Evolutionary conservation across 345 rosid genomes (phyloP).

Genomic region (Brassica carinata): DNA sequence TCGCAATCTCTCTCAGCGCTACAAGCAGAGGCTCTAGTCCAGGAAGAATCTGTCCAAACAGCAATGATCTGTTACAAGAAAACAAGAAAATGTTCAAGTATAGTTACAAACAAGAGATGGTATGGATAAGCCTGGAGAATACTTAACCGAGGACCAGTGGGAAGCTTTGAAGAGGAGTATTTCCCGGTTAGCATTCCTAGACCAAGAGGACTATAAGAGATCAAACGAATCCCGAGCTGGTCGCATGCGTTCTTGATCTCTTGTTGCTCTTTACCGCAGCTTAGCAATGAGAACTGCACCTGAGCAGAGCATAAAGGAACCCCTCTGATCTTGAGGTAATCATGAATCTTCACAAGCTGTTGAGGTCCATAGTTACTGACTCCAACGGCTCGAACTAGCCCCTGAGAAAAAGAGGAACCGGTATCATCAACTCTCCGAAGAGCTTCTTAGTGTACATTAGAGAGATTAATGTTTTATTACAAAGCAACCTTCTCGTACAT

Average conservation of each 20-base stretch:
- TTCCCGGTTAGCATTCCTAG: conserved; percentile 95
- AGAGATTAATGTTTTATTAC: background rate
- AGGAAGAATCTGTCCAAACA: conserved; percentile 84
- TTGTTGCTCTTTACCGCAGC: conserved; percentile 78
- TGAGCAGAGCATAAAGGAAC: conserved; percentile 86
- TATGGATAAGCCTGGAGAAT: background rate
- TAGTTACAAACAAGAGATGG: background rate
- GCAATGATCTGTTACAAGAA: conserved; percentile 50
- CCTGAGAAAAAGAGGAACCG: conserved; percentile 45
- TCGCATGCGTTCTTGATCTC: conserved; percentile 70
- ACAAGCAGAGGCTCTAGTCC: conserved; percentile 68
- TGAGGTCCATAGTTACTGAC: conserved; percentile 93
- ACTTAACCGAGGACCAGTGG: conserved; percentile 74
- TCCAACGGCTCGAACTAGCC: conserved; percentile 83
- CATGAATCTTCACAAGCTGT: conserved; percentile 75
- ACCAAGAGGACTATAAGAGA: conserved; percentile 90
- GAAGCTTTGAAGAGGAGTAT: conserved; percentile 71
- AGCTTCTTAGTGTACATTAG: background rate
- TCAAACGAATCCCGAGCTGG: conserved; percentile 64
- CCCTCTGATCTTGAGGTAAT: conserved; percentile 76
- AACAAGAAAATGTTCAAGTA: conserved; percentile 6
- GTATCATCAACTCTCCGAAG: background rate
- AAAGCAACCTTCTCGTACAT: conserved; percentile 82
- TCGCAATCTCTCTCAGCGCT: conserved; percentile 60
- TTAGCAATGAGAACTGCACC: conserved; percentile 87